phyloP scores from a whole-genome alignment of 768 basidiomycete species.

The Termitomyces sp. region DNA sequence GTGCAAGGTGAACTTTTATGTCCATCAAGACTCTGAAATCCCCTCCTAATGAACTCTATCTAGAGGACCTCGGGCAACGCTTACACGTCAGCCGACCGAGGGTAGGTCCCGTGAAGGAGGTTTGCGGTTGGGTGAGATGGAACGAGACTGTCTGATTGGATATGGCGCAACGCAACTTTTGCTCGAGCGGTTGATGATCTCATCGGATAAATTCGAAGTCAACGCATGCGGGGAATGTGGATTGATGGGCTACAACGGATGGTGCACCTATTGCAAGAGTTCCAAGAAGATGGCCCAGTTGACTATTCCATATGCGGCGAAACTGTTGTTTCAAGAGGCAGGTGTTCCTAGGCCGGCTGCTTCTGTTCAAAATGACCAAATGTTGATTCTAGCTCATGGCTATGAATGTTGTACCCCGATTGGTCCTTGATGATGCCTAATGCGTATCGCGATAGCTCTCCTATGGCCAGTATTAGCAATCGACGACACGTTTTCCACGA shows the following conservation, averaged over 20 bases:
- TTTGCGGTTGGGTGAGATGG: conserved; percentile 97
- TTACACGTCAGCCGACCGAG: conserved; percentile 98
- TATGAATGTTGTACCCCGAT: conserved; percentile 92
- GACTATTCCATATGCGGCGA: conserved; percentile 95
- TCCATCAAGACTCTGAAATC: conserved; percentile 3
- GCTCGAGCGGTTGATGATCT: conserved; percentile 97
- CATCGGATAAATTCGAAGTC: conserved; percentile 96
- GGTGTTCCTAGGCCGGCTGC: conserved; percentile 17
- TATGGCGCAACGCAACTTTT: conserved; percentile 98
- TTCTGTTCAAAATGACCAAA: neutral
- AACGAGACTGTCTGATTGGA: conserved; percentile 96
- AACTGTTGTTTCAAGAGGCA: conserved; percentile 88
- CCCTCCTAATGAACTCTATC: conserved; percentile 8
- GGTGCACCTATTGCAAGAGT: conserved; percentile 98
- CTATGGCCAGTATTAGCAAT: no score
- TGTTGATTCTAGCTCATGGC: conserved; percentile 72
- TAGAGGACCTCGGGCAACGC: conserved; percentile 92
- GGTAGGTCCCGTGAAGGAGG: conserved; percentile 98
- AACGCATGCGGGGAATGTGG: conserved; percentile 95
- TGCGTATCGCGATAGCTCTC: neutral
- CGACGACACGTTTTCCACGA: neutral
- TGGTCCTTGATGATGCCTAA: conserved; percentile 80
- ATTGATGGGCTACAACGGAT: conserved; percentile 90
- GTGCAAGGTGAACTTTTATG: conserved; percentile 64
- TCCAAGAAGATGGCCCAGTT: conserved; percentile 95